Percentiles rank a stretch among this genome's conserved stretches.
phyloP scores from a whole-genome alignment of 176 grass and related monocot genomes.

The Phyllostachys edulis region DNA sequence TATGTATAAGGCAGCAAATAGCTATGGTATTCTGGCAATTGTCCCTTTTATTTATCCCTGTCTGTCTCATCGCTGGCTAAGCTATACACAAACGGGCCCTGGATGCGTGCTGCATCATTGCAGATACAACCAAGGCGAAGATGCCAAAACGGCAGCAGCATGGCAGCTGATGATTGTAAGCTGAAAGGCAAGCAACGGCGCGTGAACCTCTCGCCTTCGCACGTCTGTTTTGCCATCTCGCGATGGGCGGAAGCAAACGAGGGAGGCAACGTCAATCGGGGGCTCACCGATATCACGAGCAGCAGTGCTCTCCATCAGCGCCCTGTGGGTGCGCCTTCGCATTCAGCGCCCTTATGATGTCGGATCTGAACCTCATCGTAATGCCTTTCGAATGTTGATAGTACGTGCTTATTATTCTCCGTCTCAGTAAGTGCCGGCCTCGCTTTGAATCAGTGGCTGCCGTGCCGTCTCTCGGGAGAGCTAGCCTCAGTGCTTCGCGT shows the following conservation, averaged over 20 bases:
- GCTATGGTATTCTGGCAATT: no score
- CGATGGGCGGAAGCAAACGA: conserved; percentile 5
- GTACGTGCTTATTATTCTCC: background rate
- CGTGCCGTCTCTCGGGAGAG: background rate
- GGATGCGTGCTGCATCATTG: no score
- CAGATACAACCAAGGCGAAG: background rate
- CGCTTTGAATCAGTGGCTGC: background rate
- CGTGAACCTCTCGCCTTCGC: background rate
- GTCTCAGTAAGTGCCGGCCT: background rate
- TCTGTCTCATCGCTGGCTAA: no score
- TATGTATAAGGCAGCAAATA: no score
- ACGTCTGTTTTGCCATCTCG: conserved; percentile 1
- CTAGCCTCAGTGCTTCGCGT: background rate
- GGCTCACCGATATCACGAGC: background rate
- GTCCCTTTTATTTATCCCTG: no score
- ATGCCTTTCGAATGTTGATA: background rate
- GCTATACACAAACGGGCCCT: no score
- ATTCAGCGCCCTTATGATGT: no score
- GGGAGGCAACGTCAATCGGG: background rate
- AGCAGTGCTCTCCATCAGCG: conserved; percentile 6
- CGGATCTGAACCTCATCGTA: no score
- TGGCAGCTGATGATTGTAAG: conserved; percentile 4
- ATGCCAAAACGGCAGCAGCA: background rate
- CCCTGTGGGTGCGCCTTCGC: no score
- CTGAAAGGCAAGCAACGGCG: background rate